Percentiles rank a stretch among this genome's conserved stretches.
Evolutionary conservation across 2,329 filamentous ascomycete genomes (phyloP).

Genomic region (Remersonia thermophila): DNA sequence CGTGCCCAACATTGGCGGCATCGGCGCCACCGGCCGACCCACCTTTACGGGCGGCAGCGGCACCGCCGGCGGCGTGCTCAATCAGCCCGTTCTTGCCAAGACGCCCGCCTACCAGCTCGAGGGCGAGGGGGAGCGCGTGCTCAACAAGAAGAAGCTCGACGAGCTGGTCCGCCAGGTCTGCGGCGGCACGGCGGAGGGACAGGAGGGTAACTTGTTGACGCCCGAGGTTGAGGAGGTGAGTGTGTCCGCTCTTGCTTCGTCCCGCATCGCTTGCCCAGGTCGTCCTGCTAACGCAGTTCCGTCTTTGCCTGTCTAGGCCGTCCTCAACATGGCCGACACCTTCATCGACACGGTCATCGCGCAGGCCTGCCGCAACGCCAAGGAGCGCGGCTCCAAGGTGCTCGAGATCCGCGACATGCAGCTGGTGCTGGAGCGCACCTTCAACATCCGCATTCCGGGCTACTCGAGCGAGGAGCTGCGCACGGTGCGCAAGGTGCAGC

Average conservation of each 20-base stretch:
- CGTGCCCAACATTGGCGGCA: slow-evolving; percentile 54
- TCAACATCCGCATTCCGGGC: slow-evolving; percentile 86
- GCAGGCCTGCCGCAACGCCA: slow-evolving; percentile 78
- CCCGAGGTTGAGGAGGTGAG: slow-evolving; percentile 92
- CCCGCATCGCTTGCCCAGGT: slow-evolving; percentile 5
- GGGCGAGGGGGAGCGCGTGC: slow-evolving; percentile 78
- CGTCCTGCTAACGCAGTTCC: slow-evolving; percentile 1
- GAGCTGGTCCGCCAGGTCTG: slow-evolving; percentile 91
- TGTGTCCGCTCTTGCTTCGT: slow-evolving; percentile 4
- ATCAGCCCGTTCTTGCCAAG: slow-evolving; percentile 73
- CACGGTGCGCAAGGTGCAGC: slow-evolving; percentile 86
- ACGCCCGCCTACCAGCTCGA: slow-evolving; percentile 78
- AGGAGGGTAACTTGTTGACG: slow-evolving; percentile 64
- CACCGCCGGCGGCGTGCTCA: slow-evolving; percentile 68
- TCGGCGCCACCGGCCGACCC: slow-evolving; percentile 53
- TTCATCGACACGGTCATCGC: slow-evolving; percentile 89
- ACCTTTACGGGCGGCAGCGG: slow-evolving; percentile 70
- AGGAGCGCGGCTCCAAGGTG: slow-evolving; percentile 79
- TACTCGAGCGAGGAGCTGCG: slow-evolving; percentile 90
- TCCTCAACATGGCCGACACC: slow-evolving; percentile 80
- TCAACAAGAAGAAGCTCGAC: slow-evolving; percentile 97
- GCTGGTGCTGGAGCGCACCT: slow-evolving; percentile 69
- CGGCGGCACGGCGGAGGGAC: slow-evolving; percentile 60
- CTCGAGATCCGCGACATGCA: slow-evolving; percentile 83
- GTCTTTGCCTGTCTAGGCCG: slow-evolving; percentile 48